Conservation (phyloP, 768 basidiomycete species). For the Agrocybe praecox region DNA sequence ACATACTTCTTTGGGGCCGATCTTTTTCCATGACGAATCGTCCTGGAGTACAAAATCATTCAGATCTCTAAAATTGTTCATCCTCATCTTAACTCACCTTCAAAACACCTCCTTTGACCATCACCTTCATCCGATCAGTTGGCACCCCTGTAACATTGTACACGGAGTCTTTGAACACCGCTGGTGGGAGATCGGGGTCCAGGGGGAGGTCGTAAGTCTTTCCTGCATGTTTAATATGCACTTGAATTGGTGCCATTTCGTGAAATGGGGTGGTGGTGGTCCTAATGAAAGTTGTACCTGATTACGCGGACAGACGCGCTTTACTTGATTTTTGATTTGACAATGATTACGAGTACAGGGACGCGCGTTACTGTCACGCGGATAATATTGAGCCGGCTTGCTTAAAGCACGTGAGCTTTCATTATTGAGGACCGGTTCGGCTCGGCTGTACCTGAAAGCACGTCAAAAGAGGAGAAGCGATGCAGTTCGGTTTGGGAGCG, state of each 20-base stretch:
- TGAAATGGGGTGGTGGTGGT: constrained; percentile 13
- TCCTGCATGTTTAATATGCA: constrained; percentile 90
- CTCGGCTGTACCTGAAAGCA: no score
- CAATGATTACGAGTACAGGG: constrained; percentile 20
- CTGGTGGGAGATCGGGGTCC: constrained; percentile 68
- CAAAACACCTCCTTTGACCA: constrained; percentile 90
- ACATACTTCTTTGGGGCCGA: constrained; percentile 78
- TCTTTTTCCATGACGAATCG: constrained; percentile 83
- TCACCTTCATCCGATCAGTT: constrained; percentile 93
- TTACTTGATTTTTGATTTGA: constrained; percentile 9
- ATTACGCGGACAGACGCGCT: constrained; percentile 13
- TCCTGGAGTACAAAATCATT: constrained; percentile 51
- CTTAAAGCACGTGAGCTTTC: not conserved
- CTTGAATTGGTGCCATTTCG: constrained; percentile 66
- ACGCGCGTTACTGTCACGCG: constrained; percentile 28
- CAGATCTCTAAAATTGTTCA: not conserved
- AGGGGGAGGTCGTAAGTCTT: constrained; percentile 74
- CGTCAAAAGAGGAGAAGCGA: not conserved
- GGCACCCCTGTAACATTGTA: constrained; percentile 86
- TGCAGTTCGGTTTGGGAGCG: constrained; percentile 4
- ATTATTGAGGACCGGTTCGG: no score
- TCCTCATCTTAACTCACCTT: constrained; percentile 56
- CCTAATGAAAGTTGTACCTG: not conserved
- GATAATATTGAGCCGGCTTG: constrained; percentile 11
- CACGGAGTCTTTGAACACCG: constrained; percentile 81